phyloP scores from a whole-genome alignment of 2,329 filamentous ascomycete species.

The Phoma herbarum region DNA sequence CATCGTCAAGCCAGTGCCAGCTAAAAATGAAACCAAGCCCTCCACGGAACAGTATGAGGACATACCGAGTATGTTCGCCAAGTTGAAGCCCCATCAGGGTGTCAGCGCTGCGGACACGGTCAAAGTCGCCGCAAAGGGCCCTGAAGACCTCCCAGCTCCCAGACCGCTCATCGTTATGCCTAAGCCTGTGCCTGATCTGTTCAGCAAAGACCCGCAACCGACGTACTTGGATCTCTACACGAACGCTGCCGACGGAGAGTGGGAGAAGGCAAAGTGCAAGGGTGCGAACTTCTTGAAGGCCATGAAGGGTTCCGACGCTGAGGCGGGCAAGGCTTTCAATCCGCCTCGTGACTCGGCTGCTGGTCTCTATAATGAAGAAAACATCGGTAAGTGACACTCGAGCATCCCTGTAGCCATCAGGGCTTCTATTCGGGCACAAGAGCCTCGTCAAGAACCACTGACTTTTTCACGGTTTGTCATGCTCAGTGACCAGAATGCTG shows the following conservation, averaged over 20 bases:
- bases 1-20: conserved; percentile 12
- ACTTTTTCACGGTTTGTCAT: no score
- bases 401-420: background rate
- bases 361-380: background rate
- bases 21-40: background rate
- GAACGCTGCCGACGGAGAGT: background rate
- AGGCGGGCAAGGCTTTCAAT: conserved; percentile 8
- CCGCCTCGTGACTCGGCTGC: conserved; percentile 6
- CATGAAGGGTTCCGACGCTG: conserved; percentile 9
- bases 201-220: background rate
- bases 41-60: background rate
- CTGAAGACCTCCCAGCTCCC: background rate
- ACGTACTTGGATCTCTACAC: background rate
- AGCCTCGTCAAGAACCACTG: no score
- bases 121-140: background rate
- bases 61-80: background rate
- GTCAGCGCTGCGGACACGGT: background rate
- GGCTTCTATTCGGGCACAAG: background rate
- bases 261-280: background rate
- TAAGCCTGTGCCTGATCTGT: background rate
- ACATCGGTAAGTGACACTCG: background rate
- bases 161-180: background rate
- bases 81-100: background rate
- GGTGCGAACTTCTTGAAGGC: conserved; percentile 1
- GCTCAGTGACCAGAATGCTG: no score